These are phyloP conservation scores for Pseudocercospora musae DNA, from an alignment of 2,329 filamentous ascomycete species.

Conservation along the genomic window DNA sequence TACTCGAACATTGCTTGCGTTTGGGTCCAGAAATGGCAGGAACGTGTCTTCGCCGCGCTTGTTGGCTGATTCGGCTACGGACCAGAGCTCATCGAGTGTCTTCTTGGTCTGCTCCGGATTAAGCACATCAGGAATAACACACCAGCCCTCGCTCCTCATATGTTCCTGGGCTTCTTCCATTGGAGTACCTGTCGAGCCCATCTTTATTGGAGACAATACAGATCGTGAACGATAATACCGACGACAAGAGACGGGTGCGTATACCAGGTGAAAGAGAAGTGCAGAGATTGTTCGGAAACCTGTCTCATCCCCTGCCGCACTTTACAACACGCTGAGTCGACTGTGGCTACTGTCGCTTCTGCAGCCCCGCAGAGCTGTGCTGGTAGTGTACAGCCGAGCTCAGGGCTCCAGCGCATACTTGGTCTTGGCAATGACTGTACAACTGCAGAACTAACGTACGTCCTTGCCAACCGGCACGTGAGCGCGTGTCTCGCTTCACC, in stretches of 20 bases:
- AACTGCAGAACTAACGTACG: neutral
- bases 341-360: neutral
- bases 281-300: neutral
- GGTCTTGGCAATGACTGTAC: neutral
- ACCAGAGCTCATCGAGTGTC: conserved; percentile 8
- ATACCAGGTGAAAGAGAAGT: neutral
- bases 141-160: conserved; percentile 9
- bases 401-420: neutral
- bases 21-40: conserved; percentile 11
- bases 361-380: neutral
- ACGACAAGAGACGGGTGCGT: neutral
- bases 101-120: conserved; percentile 6
- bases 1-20: conserved; percentile 6
- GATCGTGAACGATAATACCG: neutral
- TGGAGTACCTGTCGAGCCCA: neutral
- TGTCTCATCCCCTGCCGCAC: neutral
- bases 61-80: neutral
- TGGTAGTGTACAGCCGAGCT: neutral
- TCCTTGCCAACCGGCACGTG: neutral
- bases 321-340: neutral
- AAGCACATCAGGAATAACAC: conserved; percentile 13
- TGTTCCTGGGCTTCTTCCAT: conserved; percentile 5
- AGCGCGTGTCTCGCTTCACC: neutral
- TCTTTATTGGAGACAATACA: neutral
- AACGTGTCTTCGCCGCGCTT: conserved; percentile 11